Base-by-base conservation (phyloP, 1,284 basidiomycete species). In the Chalciporus sp. region DNA sequence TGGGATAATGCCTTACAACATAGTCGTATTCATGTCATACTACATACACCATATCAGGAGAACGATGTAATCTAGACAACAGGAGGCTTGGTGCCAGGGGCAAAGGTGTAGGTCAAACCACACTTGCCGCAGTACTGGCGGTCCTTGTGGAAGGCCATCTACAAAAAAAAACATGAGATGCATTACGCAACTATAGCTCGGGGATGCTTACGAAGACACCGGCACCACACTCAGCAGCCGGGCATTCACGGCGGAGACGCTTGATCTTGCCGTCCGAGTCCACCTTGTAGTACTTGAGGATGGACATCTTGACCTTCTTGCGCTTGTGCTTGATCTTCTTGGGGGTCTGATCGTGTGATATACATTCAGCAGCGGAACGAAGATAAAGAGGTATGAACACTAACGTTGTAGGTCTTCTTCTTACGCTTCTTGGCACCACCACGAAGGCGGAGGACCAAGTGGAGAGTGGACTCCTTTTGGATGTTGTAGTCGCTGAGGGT, bases 281-380 rank as follows among this genome's bases (percentile, higher is more conserved):
- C 70, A 99, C 95, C 81, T 95, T 97, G 84, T 98, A 98, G 85
- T 97, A 98, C 81, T 98, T 98, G 75, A 99, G 83, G 81, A 98
- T 95, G 70, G 94, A 82, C 95, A 97, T 94, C 82, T 96, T 99
- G 83, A 98, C 94, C 85, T 98, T 97, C 85, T 96, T 96, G 77
- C 91, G 90, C 89, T 98, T 98, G 85, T 98, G 95, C 89, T 98
- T 98, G 85, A 98, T 88, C 85, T 98, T 98, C 89, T 99, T 99
- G 78, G 96, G 96, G 73, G 95, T 96, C 92, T 95, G 67, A 2
- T 12, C 28, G 23, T 12, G 20, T 42, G 29, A 37, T n/a, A 37
- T 7, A 7, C n/a, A 17, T 2, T 58, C 47, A 59, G 47, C 10
- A 47, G 55, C 49, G 56, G 52, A 39, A 47, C 8, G n/a, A 12